These are phyloP conservation scores for Leavenworthia alabamica DNA, from an alignment of 345 rosid genomes.

Conservation along the genomic window DNA sequence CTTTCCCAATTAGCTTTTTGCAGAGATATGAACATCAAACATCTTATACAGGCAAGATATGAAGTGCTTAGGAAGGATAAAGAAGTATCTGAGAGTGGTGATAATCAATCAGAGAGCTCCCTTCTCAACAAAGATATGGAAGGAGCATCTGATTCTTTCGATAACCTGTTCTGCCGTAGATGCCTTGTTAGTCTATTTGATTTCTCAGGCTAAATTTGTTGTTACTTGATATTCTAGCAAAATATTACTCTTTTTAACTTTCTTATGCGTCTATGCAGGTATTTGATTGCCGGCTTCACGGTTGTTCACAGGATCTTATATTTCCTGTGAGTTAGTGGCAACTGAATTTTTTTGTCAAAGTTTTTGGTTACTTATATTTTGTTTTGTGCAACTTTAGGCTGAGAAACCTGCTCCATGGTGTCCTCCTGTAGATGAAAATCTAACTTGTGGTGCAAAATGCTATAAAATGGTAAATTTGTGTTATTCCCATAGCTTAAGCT, in stretches of 20 bases:
- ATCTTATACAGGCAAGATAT: constrained; percentile 99
- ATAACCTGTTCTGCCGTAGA: constrained; percentile 92
- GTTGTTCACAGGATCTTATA: constrained; percentile 97
- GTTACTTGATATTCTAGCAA: background rate
- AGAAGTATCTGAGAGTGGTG: constrained; percentile 45
- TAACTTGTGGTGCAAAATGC: constrained; percentile 71
- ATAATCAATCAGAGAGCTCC: constrained; percentile 48
- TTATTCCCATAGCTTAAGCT: constrained; percentile 9
- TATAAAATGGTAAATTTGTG: constrained; percentile 48
- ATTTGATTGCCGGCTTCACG: constrained; percentile 96
- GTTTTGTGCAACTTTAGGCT: background rate
- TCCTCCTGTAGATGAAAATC: constrained; percentile 51
- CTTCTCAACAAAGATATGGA: constrained; percentile 85
- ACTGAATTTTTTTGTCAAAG: background rate
- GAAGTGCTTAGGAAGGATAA: constrained; percentile 64
- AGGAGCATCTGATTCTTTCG: constrained; percentile 97
- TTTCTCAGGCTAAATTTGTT: constrained; percentile 1
- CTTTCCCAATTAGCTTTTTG: constrained; percentile 75
- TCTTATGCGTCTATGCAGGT: constrained; percentile 49
- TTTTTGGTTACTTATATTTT: background rate
- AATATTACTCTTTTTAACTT: background rate
- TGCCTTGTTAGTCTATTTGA: constrained; percentile 66
- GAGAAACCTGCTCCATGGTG: too few relatives aligned
- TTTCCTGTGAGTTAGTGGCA: constrained; percentile 11
- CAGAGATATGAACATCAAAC: constrained; percentile 98